Evolutionary conservation across 2,329 filamentous ascomycete genomes (phyloP).

Genomic region (Ceratocystiopsis minuta): DNA sequence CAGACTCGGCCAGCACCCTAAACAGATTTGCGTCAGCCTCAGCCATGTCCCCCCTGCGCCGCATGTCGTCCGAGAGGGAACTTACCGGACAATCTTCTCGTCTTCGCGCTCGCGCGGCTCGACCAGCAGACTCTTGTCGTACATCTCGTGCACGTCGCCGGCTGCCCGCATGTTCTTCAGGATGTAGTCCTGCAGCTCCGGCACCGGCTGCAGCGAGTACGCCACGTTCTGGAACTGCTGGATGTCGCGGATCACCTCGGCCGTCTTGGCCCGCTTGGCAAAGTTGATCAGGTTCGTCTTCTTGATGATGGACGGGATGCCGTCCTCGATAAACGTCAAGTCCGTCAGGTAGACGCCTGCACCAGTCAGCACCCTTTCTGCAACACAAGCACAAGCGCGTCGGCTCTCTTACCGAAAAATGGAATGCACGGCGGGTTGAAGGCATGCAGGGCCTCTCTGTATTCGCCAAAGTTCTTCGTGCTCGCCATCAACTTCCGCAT

Average conservation of each 20-base stretch:
- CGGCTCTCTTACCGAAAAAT: constrained; percentile 60
- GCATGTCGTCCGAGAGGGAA: background rate
- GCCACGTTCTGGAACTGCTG: constrained; percentile 97
- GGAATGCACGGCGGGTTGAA: constrained; percentile 95
- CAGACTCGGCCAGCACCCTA: background rate
- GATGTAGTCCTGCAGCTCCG: constrained; percentile 92
- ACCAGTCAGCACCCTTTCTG: background rate
- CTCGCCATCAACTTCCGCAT: constrained; percentile 94
- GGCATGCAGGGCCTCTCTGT: constrained; percentile 78
- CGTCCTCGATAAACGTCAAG: constrained; percentile 91
- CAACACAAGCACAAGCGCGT: too few relatives aligned
- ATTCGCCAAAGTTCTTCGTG: constrained; percentile 96
- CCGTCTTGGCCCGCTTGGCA: constrained; percentile 92
- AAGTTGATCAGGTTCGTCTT: constrained; percentile 97
- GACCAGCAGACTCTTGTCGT: constrained; percentile 84
- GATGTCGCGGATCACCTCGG: constrained; percentile 94
- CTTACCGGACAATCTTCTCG: constrained; percentile 95
- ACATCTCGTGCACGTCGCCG: constrained; percentile 97
- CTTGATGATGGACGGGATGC: constrained; percentile 90
- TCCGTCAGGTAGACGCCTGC: constrained; percentile 90
- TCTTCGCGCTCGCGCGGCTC: constrained; percentile 94
- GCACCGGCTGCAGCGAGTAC: constrained; percentile 78
- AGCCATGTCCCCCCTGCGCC: too few relatives aligned
- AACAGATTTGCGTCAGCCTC: too few relatives aligned
- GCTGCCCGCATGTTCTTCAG: constrained; percentile 89